A percentile compares a stretch with the other conserved stretches of the same genome.
Conservation (phyloP, 169 alveolate genomes). For the Blepharisma undulans region DNA sequence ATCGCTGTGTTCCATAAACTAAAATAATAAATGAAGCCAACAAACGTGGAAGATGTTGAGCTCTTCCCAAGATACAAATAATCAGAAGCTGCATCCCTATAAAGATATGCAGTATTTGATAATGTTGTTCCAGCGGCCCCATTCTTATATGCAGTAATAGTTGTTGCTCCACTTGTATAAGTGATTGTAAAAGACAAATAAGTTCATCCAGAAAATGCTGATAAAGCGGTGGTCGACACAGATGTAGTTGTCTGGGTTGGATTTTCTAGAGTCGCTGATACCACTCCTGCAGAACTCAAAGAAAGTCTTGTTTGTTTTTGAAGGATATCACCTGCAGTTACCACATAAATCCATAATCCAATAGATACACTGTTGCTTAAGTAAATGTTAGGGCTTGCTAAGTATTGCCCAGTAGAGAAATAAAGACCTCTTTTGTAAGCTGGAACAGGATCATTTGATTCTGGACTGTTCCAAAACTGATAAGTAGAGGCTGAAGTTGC, state of each 20-base stretch:
- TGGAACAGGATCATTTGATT: neutral
- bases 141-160: neutral
- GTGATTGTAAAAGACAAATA: neutral
- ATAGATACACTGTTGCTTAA: neutral
- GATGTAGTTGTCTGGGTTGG: neutral
- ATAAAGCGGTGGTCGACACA: neutral
- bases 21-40: neutral
- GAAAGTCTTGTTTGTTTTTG: neutral
- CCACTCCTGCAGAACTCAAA: neutral
- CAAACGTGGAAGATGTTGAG: neutral
- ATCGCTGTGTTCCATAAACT: neutral
- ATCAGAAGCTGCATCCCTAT: neutral
- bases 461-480: neutral
- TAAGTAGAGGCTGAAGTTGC: neutral
- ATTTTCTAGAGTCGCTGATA: neutral
- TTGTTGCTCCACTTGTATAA: neutral
- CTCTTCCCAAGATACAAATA: neutral
- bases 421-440: neutral
- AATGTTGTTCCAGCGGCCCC: neutral
- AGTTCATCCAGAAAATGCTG: neutral
- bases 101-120: neutral
- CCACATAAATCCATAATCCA: neutral
- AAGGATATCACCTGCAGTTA: neutral
- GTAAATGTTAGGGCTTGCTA: neutral
- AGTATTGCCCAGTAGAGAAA: neutral